These are phyloP conservation scores for Bacidia gigantensis DNA, from an alignment of 495 filamentous ascomycete species.

Conservation along the genomic window DNA sequence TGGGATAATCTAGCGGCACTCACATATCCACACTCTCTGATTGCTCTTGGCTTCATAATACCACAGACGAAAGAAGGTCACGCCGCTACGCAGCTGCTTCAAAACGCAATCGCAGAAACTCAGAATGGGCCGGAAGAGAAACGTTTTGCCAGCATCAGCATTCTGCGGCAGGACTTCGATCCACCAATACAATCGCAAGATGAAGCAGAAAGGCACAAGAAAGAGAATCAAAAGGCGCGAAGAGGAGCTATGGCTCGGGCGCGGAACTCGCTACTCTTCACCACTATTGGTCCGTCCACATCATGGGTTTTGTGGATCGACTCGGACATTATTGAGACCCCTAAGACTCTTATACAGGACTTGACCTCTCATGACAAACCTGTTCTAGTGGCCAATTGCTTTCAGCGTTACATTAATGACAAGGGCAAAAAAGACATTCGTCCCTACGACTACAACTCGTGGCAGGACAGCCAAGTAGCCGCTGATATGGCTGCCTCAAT, in stretches of 20 bases:
- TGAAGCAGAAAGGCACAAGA: constrained; percentile 80
- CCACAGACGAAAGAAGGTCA: constrained; percentile 86
- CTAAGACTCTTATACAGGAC: constrained; percentile 77
- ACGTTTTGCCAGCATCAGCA: constrained; percentile 82
- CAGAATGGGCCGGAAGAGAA: constrained; percentile 65
- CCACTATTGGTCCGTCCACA: constrained; percentile 85
- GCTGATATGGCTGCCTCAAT: constrained; percentile 61
- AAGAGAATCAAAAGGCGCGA: constrained; percentile 72
- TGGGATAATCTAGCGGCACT: constrained; percentile 88
- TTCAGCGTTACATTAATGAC: constrained; percentile 75
- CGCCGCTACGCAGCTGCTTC: constrained; percentile 61
- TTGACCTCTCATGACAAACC: constrained; percentile 74
- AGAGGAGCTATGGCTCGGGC: constrained; percentile 85
- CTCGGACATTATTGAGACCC: constrained; percentile 82
- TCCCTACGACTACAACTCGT: constrained; percentile 94
- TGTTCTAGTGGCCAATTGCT: constrained; percentile 90
- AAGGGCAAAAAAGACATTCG: constrained; percentile 55
- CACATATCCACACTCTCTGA: constrained; percentile 81
- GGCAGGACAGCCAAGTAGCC: constrained; percentile 75
- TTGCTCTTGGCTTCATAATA: constrained; percentile 91
- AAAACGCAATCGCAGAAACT: constrained; percentile 70
- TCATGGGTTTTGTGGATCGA: constrained; percentile 97
- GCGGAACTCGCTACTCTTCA: constrained; percentile 87
- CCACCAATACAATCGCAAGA: constrained; percentile 64
- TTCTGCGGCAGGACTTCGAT: constrained; percentile 91